phyloP scores from a whole-genome alignment of 78 protist genomes.

The Chrysochromulina parva region DNA sequence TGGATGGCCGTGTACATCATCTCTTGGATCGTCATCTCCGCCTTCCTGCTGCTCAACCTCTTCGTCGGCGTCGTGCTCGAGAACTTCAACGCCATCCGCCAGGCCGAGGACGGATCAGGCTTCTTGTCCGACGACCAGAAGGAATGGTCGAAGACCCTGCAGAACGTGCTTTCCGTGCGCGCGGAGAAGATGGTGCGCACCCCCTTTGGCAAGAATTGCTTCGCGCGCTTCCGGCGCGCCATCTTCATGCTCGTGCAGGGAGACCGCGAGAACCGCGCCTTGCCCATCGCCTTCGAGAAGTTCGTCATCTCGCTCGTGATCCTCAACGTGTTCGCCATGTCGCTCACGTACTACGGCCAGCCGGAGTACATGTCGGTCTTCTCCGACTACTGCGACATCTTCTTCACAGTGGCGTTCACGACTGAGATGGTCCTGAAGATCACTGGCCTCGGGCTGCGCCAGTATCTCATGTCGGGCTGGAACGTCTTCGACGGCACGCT shows the following conservation, averaged over 20 bases:
- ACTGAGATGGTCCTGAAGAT: conserved; percentile 31
- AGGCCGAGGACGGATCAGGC: background rate
- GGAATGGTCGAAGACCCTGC: background rate
- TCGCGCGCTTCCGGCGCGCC: too few species aligned
- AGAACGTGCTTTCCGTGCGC: too few species aligned
- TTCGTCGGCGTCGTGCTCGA: too few species aligned
- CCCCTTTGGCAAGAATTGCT: background rate
- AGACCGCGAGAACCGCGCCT: too few species aligned
- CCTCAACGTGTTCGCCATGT: background rate
- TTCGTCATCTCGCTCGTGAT: background rate
- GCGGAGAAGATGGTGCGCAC: too few species aligned
- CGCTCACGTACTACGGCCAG: background rate
- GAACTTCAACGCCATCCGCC: too few species aligned
- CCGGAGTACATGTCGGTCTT: too few species aligned
- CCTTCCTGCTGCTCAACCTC: background rate
- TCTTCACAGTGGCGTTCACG: background rate
- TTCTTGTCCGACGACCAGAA: background rate
- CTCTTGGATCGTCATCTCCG: too few species aligned
- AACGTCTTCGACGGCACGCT: conserved; percentile 20
- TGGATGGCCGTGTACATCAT: background rate
- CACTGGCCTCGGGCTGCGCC: background rate
- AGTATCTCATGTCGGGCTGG: conserved; percentile 26
- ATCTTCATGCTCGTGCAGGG: background rate
- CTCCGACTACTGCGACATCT: background rate
- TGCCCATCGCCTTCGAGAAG: background rate